Evolutionary conservation across 2,329 filamentous ascomycete genomes (phyloP).

Genomic region (Trichophaea hybrida): DNA sequence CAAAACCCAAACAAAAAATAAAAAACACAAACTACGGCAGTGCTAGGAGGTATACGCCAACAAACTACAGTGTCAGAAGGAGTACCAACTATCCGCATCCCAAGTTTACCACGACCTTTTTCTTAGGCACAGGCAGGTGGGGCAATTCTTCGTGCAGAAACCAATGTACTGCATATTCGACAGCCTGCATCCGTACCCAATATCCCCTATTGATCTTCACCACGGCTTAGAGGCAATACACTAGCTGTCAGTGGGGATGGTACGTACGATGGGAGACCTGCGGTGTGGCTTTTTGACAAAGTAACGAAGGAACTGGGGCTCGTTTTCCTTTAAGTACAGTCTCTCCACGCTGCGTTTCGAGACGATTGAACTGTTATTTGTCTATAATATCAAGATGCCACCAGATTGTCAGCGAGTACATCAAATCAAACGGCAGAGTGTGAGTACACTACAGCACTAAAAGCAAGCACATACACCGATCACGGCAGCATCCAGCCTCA

Average conservation of each 20-base stretch:
- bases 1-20: not conserved
- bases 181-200: slow-evolving; percentile 68
- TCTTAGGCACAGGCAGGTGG: slow-evolving; percentile 33
- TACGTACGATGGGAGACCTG: slow-evolving; percentile 51
- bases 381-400: slow-evolving; percentile 36
- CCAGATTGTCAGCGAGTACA: not conserved
- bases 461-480: slow-evolving; percentile 38
- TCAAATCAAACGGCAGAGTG: not conserved
- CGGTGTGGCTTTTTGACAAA: slow-evolving; percentile 76
- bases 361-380: slow-evolving; percentile 81
- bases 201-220: slow-evolving; percentile 69
- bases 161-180: slow-evolving; percentile 58
- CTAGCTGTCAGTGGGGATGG: not conserved
- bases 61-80: not conserved
- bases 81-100: slow-evolving; percentile 73
- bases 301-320: slow-evolving; percentile 72
- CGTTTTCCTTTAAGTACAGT: slow-evolving; percentile 52
- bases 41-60: not conserved
- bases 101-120: slow-evolving; percentile 66
- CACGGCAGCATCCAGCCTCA: slow-evolving; percentile 38
- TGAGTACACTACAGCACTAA: not conserved
- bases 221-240: not conserved
- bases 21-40: not conserved
- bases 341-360: slow-evolving; percentile 83
- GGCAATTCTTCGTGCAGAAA: slow-evolving; percentile 46